Base-by-base conservation (phyloP, 257 asterid species). In the Penstemon newberryi region DNA sequence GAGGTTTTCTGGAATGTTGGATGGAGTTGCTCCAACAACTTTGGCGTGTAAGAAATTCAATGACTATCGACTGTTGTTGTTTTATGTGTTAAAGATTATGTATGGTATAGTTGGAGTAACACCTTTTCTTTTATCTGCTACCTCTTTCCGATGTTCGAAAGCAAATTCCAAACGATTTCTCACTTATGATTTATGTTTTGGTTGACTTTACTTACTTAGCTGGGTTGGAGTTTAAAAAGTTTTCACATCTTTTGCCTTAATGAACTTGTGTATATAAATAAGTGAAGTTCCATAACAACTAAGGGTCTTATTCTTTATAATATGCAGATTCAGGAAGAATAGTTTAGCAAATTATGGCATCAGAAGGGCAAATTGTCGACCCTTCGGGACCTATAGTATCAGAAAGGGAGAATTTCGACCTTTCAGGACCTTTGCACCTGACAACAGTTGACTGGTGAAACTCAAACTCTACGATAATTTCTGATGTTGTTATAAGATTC, bases 401-500 rank as follows among this genome's bases (percentile, higher is more conserved):
- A 6, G 97, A 88, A 64, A 88, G 96, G 78, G 96, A 92, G 54
- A 63, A 49, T 55, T 92, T 86, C 46, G 59, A 80, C 47, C 71
- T 82, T 11, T 85, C 87, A 0, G 98, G 98, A 64, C 98, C 98
- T 46, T 50, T 77, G 74, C 86, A 90, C 74, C 83, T 92, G 63
- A 85, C 91, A 47, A 46, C 73, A 67, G 70, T 84, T 65, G 95
- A 92, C 82, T 92, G 98, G 98, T 92, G 77, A 75, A 83, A 13
- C 11, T 56, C 57, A 37, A 5, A 11, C 42, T 51, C 4, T 4
- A 15, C 55, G 61, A 43, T 49, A 64, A 42, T 47, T 13, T 47
- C 0, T 10, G 52, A 36, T 65, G 64, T 12, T 25, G 33, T 52
- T 54, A 15, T 51, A 39, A 37, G 71, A 58, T 54, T 44, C 42